Conservation (phyloP, 768 basidiomycete species). For the Lactarius sp. region DNA sequence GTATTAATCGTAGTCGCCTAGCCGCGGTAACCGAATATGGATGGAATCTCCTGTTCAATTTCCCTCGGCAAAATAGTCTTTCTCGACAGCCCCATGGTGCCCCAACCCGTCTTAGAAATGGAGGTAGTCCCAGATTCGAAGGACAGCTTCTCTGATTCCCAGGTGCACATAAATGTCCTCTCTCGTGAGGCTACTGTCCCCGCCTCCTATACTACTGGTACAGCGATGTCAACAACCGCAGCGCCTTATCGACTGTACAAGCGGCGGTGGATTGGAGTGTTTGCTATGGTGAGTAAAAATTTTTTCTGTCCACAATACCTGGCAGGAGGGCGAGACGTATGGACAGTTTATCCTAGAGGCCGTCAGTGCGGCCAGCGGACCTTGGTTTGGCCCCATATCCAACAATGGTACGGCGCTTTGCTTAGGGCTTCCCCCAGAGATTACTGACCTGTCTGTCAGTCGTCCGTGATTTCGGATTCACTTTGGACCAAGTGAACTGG, state of each 20-base stretch:
- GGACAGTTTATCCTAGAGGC: constrained; percentile 55
- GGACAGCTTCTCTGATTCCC: neutral
- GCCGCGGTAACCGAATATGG: too few species aligned
- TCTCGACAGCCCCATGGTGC: neutral
- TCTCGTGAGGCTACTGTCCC: neutral
- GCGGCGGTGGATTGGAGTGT: constrained; percentile 58
- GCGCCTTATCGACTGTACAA: constrained; percentile 61
- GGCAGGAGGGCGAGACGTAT: neutral
- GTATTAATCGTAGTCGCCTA: too few species aligned
- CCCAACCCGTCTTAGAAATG: neutral
- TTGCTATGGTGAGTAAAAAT: constrained; percentile 49
- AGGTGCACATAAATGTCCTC: neutral
- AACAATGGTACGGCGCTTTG: constrained; percentile 47
- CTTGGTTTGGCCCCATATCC: constrained; percentile 85
- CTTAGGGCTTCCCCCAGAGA: neutral
- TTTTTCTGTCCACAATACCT: neutral
- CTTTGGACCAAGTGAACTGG: constrained; percentile 74
- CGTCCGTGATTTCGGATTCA: constrained; percentile 58
- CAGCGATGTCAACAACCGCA: neutral
- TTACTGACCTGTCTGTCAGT: constrained; percentile 35
- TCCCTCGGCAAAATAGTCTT: neutral
- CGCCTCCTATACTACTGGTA: neutral
- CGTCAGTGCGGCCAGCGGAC: constrained; percentile 58
- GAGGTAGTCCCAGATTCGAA: neutral
- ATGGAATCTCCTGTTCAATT: too few species aligned